A percentile compares a stretch with the other conserved stretches of the same genome.
phyloP scores from a whole-genome alignment of 2,329 filamentous ascomycete species.

The Scortechinia acanthostroma region DNA sequence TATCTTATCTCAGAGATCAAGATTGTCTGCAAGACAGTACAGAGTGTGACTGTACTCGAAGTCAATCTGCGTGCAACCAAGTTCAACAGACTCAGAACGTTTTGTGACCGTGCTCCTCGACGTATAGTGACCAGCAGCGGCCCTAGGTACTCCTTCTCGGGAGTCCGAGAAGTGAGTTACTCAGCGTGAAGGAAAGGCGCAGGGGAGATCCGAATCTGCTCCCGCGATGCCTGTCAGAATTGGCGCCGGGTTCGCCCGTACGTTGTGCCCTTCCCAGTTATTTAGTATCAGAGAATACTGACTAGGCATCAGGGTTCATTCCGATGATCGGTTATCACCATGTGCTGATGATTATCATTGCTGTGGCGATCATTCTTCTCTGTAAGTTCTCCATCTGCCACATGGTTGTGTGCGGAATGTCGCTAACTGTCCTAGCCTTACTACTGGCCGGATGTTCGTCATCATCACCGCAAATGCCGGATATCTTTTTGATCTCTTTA shows the following conservation, averaged over 20 bases:
- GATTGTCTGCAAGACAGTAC: too few relatives aligned
- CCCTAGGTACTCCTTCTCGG: slow-evolving; percentile 1
- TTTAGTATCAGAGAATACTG: not conserved
- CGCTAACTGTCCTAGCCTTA: slow-evolving; percentile 36
- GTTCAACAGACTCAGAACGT: too few relatives aligned
- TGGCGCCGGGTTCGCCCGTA: not conserved
- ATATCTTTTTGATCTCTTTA: slow-evolving; percentile 65
- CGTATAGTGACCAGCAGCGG: not conserved
- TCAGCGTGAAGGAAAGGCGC: not conserved
- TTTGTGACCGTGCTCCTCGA: too few relatives aligned
- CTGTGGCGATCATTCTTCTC: slow-evolving; percentile 60
- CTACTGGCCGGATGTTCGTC: slow-evolving; percentile 64
- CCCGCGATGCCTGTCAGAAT: not conserved
- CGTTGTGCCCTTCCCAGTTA: not conserved
- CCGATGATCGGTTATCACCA: slow-evolving; percentile 16
- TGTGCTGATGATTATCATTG: slow-evolving; percentile 65
- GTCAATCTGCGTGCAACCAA: too few relatives aligned
- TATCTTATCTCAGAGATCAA: too few relatives aligned
- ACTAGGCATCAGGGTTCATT: slow-evolving; percentile 1
- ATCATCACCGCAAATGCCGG: slow-evolving; percentile 60
- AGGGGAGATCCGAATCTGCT: not conserved
- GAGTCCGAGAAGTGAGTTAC: not conserved
- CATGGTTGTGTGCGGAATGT: slow-evolving; percentile 6
- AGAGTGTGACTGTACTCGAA: too few relatives aligned
- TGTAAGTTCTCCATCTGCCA: slow-evolving; percentile 36